These are phyloP conservation scores for Betula pendula DNA, from an alignment of 306 rosid genomes.

Conservation along the genomic window DNA sequence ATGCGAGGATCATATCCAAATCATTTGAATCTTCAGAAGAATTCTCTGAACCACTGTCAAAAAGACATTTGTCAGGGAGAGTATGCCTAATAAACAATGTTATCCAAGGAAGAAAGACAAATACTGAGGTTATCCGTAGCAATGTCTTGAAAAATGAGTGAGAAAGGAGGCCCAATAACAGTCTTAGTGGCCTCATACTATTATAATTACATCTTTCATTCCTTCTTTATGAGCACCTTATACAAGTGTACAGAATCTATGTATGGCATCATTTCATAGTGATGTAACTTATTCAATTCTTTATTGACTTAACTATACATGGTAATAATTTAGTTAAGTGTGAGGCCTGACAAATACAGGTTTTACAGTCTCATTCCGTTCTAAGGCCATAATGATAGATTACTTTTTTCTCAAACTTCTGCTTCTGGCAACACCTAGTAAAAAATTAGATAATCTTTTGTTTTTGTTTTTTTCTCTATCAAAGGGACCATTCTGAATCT, in stretches of 20 bases:
- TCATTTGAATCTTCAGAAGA: conserved; percentile 50
- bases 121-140: neutral
- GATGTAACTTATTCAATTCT: neutral
- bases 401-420: neutral
- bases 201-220: neutral
- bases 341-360: conserved; percentile 1
- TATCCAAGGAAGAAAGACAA: neutral
- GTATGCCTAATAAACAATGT: conserved; percentile 1
- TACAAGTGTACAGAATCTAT: neutral
- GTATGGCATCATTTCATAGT: neutral
- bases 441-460: neutral
- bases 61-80: conserved; percentile 24
- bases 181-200: neutral
- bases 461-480: too few relatives aligned
- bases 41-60: conserved; percentile 46
- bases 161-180: neutral
- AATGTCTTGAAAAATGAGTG: neutral
- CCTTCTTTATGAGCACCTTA: neutral
- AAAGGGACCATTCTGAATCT: neutral
- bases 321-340: neutral
- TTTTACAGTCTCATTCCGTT: neutral
- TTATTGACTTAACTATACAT: neutral
- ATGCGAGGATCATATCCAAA: conserved; percentile 54
- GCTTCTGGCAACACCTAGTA: neutral
- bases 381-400: neutral